Conservation (phyloP, 768 basidiomycete species). For the Saitozyma sp. region DNA sequence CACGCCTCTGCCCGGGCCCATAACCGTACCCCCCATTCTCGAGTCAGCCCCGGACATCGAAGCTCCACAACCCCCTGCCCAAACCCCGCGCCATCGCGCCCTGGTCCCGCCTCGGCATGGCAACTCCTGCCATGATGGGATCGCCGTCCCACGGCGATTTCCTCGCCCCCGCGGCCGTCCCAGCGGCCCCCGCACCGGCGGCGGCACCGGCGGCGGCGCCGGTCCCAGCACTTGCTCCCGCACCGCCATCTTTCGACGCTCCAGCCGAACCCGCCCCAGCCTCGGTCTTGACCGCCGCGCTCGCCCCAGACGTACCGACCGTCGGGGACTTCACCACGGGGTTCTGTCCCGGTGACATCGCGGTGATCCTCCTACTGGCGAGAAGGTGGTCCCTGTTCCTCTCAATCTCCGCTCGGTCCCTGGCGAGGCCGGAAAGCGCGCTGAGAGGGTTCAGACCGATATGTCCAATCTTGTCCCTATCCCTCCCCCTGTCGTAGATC, state of each 20-base stretch:
- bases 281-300: neutral
- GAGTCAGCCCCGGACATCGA: constrained; percentile 24
- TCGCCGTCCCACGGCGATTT: constrained; percentile 27
- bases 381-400: constrained; percentile 41
- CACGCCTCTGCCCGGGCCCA: neutral
- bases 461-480: no score
- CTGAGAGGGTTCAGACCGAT: no score
- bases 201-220: neutral
- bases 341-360: constrained; percentile 26
- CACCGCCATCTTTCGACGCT: neutral
- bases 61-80: constrained; percentile 34
- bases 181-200: neutral
- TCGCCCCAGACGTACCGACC: neutral
- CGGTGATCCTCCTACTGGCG: constrained; percentile 35
- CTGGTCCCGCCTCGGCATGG: constrained; percentile 35
- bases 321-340: neutral
- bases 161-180: neutral
- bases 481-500: neutral
- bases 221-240: neutral
- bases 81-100: constrained; percentile 10
- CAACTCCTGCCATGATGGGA: constrained; percentile 31
- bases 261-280: neutral
- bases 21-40: neutral
- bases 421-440: no score
- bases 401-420: constrained; percentile 29